Percentiles rank a stretch among this genome's conserved stretches.
Conservation (phyloP, 108 stramenopile species). For the Aurantiochytrium sp. region DNA sequence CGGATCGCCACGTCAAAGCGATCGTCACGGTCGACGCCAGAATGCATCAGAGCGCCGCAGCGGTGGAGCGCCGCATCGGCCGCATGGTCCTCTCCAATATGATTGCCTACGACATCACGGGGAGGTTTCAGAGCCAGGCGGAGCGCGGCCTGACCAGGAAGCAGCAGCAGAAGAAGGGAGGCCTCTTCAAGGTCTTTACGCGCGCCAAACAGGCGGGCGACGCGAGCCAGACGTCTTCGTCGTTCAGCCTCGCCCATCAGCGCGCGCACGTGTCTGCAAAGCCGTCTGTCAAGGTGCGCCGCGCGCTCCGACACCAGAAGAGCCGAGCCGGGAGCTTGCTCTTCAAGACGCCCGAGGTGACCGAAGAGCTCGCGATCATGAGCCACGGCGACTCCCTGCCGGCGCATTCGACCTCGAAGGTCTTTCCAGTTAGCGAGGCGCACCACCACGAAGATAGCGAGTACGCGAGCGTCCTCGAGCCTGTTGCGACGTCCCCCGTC, state of each 20-base stretch:
- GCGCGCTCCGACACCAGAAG: not conserved
- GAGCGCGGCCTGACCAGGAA: not conserved
- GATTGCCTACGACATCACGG: conserved; percentile 16
- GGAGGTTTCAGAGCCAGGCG: not conserved
- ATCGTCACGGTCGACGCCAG: not conserved
- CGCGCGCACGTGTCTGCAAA: not conserved
- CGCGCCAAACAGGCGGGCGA: too few relatives aligned
- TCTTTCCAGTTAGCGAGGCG: not conserved
- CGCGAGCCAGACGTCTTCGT: too few relatives aligned
- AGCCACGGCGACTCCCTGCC: not conserved
- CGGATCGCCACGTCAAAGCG: not conserved
- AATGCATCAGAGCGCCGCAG: not conserved
- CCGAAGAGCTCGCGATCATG: not conserved
- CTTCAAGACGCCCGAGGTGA: not conserved
- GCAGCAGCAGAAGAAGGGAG: not conserved
- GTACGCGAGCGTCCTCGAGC: too few relatives aligned
- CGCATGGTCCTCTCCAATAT: not conserved
- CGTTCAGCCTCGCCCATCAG: too few relatives aligned
- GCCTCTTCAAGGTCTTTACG: too few relatives aligned
- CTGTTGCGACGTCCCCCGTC: too few relatives aligned
- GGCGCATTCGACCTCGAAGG: not conserved
- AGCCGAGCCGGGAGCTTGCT: not conserved
- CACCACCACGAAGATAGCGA: too few relatives aligned
- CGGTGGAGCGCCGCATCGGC: not conserved
- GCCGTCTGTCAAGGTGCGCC: not conserved